These are phyloP conservation scores for Botrytis tulipae DNA, from an alignment of 2,329 filamentous ascomycete species.

Conservation along the genomic window DNA sequence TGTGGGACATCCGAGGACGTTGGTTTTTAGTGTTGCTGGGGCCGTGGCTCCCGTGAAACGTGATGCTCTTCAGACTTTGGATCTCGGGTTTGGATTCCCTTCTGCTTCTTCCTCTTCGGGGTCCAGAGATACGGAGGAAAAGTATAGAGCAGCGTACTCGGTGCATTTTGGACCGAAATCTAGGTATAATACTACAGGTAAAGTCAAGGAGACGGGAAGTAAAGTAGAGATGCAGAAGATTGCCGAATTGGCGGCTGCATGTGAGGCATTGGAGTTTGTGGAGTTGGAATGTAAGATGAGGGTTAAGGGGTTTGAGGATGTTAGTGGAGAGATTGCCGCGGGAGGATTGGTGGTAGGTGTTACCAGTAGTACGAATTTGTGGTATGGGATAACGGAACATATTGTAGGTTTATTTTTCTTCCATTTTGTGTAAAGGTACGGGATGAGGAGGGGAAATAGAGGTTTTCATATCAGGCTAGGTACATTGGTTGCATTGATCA, in stretches of 20 bases:
- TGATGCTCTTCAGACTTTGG: neutral
- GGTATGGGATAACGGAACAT: constrained; percentile 19
- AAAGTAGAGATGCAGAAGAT: constrained; percentile 17
- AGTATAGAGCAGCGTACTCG: constrained; percentile 1
- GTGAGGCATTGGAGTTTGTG: constrained; percentile 20
- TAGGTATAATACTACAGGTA: constrained; percentile 14
- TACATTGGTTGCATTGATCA: no score
- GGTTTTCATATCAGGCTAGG: neutral
- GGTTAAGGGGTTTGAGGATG: constrained; percentile 10
- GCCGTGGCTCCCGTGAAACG: neutral
- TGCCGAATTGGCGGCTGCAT: constrained; percentile 8
- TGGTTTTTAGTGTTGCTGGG: constrained; percentile 16
- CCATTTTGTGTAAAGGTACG: no score
- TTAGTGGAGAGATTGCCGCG: neutral
- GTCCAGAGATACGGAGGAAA: neutral
- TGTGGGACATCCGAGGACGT: constrained; percentile 8
- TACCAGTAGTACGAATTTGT: constrained; percentile 20
- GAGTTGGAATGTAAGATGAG: constrained; percentile 5
- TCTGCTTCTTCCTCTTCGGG: neutral
- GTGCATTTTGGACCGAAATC: constrained; percentile 10
- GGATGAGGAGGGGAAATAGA: no score
- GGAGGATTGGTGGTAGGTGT: constrained; percentile 12
- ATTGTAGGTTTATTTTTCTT: constrained; percentile 11
- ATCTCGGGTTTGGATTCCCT: neutral
- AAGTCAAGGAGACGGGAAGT: neutral